Evolutionary conservation across 176 grass and related monocot genomes (phyloP).

Genomic region (Phragmites australis): DNA sequence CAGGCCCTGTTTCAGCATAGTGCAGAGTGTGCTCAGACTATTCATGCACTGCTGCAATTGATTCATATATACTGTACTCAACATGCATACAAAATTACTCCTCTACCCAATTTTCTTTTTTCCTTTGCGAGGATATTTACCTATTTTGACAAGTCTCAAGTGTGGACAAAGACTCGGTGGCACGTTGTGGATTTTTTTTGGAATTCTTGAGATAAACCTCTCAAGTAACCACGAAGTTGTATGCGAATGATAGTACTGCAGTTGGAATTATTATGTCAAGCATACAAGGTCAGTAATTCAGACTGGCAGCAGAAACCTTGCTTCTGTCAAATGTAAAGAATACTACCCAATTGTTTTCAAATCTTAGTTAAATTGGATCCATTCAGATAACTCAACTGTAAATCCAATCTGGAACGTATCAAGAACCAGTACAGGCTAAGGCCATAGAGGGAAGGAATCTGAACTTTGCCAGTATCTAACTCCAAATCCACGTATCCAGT

Average conservation of each 20-base stretch:
- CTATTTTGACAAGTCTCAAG: neutral
- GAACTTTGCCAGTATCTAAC: slow-evolving; percentile 18
- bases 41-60: neutral
- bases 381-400: neutral
- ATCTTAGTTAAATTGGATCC: neutral
- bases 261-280: neutral
- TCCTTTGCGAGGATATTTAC: neutral
- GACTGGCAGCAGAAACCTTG: neutral
- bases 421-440: neutral
- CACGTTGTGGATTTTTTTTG: too few relatives aligned
- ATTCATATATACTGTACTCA: neutral
- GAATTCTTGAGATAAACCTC: neutral
- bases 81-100: neutral
- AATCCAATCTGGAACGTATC: neutral
- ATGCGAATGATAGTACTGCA: neutral
- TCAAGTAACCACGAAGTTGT: neutral
- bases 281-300: neutral
- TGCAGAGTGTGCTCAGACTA: neutral
- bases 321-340: neutral
- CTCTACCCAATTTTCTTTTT: neutral
- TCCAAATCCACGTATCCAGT: neutral
- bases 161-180: neutral
- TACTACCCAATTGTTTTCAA: neutral
- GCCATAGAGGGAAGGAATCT: neutral
- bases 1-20: neutral